Conservation (phyloP, 768 basidiomycete species). For the Psilocybe sp. region DNA sequence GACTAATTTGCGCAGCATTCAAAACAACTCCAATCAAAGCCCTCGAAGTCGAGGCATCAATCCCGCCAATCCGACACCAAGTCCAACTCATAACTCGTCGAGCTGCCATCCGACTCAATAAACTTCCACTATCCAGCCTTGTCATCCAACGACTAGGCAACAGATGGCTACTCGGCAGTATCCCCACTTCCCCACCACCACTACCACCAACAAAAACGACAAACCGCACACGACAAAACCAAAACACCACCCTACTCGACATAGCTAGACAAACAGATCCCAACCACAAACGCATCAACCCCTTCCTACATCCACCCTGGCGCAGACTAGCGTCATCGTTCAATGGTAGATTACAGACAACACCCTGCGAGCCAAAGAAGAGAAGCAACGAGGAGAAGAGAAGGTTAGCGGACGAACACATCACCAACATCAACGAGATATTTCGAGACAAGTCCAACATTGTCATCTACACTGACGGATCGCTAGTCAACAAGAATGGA, state of each 20-base stretch:
- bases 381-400: background rate
- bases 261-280: slow-evolving; percentile 13
- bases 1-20: slow-evolving; percentile 31
- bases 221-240: slow-evolving; percentile 5
- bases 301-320: slow-evolving; percentile 21
- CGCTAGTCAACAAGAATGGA: slow-evolving; percentile 4
- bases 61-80: slow-evolving; percentile 23
- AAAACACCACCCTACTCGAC: slow-evolving; percentile 8
- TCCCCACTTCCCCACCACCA: slow-evolving; percentile 14
- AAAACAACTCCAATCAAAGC: slow-evolving; percentile 26
- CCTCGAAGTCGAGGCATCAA: slow-evolving; percentile 28
- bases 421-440: background rate
- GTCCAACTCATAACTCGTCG: slow-evolving; percentile 7
- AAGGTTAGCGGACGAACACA: slow-evolving; percentile 5
- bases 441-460: background rate
- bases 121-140: slow-evolving; percentile 14
- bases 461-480: slow-evolving; percentile 16
- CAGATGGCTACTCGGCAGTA: slow-evolving; percentile 10
- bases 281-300: slow-evolving; percentile 15
- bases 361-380: background rate
- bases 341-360: background rate
- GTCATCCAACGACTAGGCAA: slow-evolving; percentile 17
- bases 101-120: slow-evolving; percentile 22
- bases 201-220: slow-evolving; percentile 10
- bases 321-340: slow-evolving; percentile 6